phyloP scores from a whole-genome alignment of 345 rosid species.

The Brassica rapa region DNA sequence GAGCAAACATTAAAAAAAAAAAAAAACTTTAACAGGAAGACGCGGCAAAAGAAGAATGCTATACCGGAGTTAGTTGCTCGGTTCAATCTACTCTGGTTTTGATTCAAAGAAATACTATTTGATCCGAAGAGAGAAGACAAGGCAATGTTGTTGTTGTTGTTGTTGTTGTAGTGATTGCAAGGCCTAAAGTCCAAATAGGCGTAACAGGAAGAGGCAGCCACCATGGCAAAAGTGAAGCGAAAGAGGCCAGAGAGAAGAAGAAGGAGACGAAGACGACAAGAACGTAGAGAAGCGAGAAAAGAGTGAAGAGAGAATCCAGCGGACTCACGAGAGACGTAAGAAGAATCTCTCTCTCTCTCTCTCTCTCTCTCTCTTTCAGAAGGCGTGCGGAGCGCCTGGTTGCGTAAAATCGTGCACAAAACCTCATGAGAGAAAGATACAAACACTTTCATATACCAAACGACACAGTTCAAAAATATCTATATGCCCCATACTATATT shows the following conservation, averaged over 20 bases:
- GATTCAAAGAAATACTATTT: conserved; percentile 40
- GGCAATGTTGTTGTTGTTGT: conserved; percentile 34
- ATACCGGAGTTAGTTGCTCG: conserved; percentile 51
- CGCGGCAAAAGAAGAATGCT: not conserved
- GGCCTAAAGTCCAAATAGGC: conserved; percentile 72
- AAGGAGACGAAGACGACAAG: not conserved
- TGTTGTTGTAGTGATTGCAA: conserved; percentile 55
- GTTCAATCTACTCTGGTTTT: conserved; percentile 47
- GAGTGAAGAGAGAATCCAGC: conserved; percentile 44
- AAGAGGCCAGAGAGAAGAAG: conserved; percentile 7
- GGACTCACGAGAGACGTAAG: conserved; percentile 27
- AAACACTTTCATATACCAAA: conserved; percentile 4
- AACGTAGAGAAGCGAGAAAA: conserved; percentile 24
- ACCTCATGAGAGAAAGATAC: not conserved
- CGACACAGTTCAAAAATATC: conserved; percentile 32
- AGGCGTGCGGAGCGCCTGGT: conserved; percentile 33
- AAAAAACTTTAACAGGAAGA: not conserved
- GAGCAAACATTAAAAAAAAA: not conserved
- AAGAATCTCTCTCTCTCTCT: conserved; percentile 36
- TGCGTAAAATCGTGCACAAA: conserved; percentile 40
- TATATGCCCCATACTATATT: conserved; percentile 22
- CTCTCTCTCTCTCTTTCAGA: conserved; percentile 29
- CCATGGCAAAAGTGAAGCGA: conserved; percentile 30
- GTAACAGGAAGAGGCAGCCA: conserved; percentile 48
- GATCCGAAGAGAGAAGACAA: conserved; percentile 57